Evolutionary conservation across 805 yeast genomes (phyloP).

Genomic region (Candida parachauliodes): DNA sequence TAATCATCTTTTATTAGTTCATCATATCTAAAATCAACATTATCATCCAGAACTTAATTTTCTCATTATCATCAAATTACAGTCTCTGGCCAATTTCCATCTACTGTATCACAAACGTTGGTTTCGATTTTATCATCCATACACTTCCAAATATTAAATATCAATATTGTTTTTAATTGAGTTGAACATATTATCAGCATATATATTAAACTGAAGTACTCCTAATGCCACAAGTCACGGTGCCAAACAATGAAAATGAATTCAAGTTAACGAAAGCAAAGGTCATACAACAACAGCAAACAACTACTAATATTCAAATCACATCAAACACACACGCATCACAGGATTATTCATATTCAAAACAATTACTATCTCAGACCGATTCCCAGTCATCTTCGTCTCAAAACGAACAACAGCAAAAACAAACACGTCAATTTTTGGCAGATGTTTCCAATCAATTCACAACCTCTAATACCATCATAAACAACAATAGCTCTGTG

Average conservation of each 20-base stretch:
- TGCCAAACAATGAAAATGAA: slow-evolving; percentile 33
- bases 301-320: slow-evolving; percentile 1
- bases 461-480: slow-evolving; percentile 13
- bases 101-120: no score
- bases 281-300: slow-evolving; percentile 11
- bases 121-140: no score
- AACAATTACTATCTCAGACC: background rate
- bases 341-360: background rate
- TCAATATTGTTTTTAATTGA: no score
- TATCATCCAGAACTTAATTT: no score
- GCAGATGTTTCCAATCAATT: slow-evolving; percentile 39
- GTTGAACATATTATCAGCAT: no score
- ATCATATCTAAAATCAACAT: no score
- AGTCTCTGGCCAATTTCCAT: no score
- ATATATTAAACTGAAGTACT: no score
- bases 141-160: no score
- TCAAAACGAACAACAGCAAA: background rate
- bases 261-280: slow-evolving; percentile 33
- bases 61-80: no score
- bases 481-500: slow-evolving; percentile 1
- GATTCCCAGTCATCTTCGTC: background rate
- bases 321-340: background rate
- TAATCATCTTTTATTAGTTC: no score
- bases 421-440: slow-evolving; percentile 22
- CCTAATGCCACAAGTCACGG: slow-evolving; percentile 13